A percentile compares a stretch with the other conserved stretches of the same genome.
Conservation (phyloP, 2,329 filamentous ascomycete species). For the Reticulascus tulasneorum region DNA sequence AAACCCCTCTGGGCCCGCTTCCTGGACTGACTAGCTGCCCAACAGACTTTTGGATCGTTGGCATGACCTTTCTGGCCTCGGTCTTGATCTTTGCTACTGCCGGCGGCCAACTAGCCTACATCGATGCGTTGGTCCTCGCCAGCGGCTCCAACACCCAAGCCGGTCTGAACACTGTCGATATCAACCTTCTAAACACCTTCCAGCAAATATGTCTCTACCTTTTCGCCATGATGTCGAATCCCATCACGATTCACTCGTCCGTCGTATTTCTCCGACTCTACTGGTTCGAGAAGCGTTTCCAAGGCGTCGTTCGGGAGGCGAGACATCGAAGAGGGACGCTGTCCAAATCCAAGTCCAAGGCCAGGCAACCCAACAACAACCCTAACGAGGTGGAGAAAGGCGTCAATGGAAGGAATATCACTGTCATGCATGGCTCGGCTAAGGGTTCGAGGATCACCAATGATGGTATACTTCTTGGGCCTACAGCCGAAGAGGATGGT, state of each 20-base stretch:
- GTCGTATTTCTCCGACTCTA: constrained; percentile 92
- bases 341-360: constrained; percentile 56
- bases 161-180: constrained; percentile 76
- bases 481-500: constrained; percentile 28
- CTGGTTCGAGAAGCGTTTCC: constrained; percentile 97
- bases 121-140: constrained; percentile 87
- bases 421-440: constrained; percentile 57
- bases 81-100: constrained; percentile 66
- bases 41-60: constrained; percentile 79
- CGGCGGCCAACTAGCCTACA: constrained; percentile 63
- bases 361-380: constrained; percentile 34
- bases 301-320: constrained; percentile 73
- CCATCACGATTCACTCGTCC: constrained; percentile 77
- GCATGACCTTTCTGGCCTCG: constrained; percentile 68
- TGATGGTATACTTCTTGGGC: constrained; percentile 51
- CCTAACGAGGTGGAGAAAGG: constrained; percentile 51
- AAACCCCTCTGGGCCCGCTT: not conserved
- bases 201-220: constrained; percentile 72
- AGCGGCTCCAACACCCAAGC: constrained; percentile 86
- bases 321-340: constrained; percentile 61
- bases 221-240: constrained; percentile 70
- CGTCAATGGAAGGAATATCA: constrained; percentile 56
- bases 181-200: constrained; percentile 65
- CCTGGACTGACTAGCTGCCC: not conserved
- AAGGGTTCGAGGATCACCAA: constrained; percentile 56